A percentile compares a stretch with the other conserved stretches of the same genome.
These are phyloP conservation scores for Diplodia mutila DNA, from an alignment of 2,329 filamentous ascomycete species.

Conservation along the genomic window DNA sequence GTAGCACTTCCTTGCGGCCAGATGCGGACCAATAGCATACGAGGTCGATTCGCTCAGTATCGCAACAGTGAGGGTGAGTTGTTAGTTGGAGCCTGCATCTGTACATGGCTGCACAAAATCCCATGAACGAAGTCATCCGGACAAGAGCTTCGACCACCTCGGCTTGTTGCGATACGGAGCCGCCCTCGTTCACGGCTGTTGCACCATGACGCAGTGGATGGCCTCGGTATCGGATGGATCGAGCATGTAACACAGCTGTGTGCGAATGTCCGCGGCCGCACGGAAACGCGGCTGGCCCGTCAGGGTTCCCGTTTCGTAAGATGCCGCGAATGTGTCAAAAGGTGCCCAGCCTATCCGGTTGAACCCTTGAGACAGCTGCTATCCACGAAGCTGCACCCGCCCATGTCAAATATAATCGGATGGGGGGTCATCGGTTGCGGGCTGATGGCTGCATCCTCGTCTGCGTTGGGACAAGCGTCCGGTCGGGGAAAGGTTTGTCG, in stretches of 20 bases:
- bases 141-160: not conserved
- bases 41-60: not conserved
- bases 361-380: not conserved
- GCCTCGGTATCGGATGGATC: not conserved
- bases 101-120: not conserved
- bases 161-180: not conserved
- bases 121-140: not conserved
- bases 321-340: conserved; percentile 2
- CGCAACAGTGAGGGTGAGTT: not conserved
- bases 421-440: not conserved
- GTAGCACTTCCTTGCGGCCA: not conserved
- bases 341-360: not conserved
- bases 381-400: conserved; percentile 4
- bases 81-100: not conserved
- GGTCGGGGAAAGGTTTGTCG: conserved; percentile 3
- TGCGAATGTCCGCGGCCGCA: not conserved
- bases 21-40: not conserved
- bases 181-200: not conserved
- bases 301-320: not conserved
- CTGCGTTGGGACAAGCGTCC: conserved; percentile 6
- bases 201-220: not conserved
- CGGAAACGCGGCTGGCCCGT: not conserved
- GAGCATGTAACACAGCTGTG: not conserved
- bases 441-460: conserved; percentile 7
- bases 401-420: not conserved